Percentiles rank a stretch among this genome's conserved stretches.
phyloP scores from a whole-genome alignment of 169 alveolate species.

The Eimeria acervulina region DNA sequence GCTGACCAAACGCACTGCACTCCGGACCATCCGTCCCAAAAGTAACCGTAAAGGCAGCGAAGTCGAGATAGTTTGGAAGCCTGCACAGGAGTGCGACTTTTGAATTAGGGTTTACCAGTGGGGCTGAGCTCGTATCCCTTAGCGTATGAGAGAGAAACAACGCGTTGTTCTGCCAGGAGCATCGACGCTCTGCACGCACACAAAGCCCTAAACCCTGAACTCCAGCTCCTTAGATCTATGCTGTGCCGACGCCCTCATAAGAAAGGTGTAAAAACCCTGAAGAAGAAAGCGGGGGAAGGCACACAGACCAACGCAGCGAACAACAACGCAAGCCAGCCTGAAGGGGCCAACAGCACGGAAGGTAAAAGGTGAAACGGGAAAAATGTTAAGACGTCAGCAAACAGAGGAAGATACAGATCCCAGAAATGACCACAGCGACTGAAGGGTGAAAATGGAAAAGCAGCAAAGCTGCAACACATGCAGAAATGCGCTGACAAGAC shows the following conservation, averaged over 20 bases:
- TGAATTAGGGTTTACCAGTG: slow-evolving; percentile 33
- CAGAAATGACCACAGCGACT: not conserved
- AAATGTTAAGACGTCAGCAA: not conserved
- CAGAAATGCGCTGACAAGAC: slow-evolving; percentile 78
- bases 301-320: not conserved
- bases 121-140: slow-evolving; percentile 63
- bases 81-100: not conserved
- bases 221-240: not conserved
- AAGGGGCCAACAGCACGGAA: not conserved
- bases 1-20: not conserved
- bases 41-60: not conserved
- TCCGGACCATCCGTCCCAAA: not conserved
- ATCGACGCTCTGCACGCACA: slow-evolving; percentile 45
- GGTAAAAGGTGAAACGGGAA: not conserved
- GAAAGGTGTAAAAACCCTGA: not conserved
- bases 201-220: not conserved
- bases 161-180: slow-evolving; percentile 69
- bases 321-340: not conserved
- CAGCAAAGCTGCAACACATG: not conserved
- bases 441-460: not conserved
- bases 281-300: not conserved
- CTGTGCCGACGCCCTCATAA: not conserved
- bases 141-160: slow-evolving; percentile 59
- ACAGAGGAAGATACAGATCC: not conserved
- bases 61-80: not conserved